Percentiles rank a stretch among this genome's conserved stretches.
Conservation (phyloP, 2,329 filamentous ascomycete genomes). For the Xylaria sp. region DNA sequence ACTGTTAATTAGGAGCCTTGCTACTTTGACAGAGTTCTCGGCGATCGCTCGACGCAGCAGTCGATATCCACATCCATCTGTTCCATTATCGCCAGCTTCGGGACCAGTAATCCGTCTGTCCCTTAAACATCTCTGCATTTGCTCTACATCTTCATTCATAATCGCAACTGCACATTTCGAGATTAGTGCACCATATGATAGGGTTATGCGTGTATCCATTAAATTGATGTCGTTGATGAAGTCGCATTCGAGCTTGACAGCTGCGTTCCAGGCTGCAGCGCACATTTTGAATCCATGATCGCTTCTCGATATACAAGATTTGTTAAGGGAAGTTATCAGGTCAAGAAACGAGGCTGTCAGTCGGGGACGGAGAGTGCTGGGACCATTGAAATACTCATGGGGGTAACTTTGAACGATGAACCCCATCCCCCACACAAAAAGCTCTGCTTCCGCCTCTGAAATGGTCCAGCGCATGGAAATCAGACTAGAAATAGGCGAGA, state of each 20-base stretch:
- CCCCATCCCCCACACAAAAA: background rate
- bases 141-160: background rate
- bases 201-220: background rate
- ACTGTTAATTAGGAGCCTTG: background rate
- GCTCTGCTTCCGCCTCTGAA: constrained; percentile 2
- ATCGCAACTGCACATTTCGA: background rate
- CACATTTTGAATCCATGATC: background rate
- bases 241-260: constrained; percentile 5
- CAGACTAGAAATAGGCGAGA: constrained; percentile 4
- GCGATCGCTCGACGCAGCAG: background rate
- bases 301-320: background rate
- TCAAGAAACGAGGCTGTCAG: background rate
- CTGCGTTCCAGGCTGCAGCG: constrained; percentile 10
- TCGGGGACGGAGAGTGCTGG: background rate
- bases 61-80: background rate
- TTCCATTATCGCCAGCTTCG: background rate
- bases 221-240: constrained; percentile 4
- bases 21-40: background rate
- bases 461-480: constrained; percentile 7
- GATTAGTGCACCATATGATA: background rate
- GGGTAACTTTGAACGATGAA: background rate
- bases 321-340: constrained; percentile 4
- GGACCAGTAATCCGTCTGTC: constrained; percentile 8
- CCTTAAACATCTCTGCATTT: background rate
- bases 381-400: background rate